Evolutionary conservation across 2,329 filamentous ascomycete species (phyloP), one percentile per base, ranked within the genome.

Genomic region (Lecanicillium sp.): DNA sequence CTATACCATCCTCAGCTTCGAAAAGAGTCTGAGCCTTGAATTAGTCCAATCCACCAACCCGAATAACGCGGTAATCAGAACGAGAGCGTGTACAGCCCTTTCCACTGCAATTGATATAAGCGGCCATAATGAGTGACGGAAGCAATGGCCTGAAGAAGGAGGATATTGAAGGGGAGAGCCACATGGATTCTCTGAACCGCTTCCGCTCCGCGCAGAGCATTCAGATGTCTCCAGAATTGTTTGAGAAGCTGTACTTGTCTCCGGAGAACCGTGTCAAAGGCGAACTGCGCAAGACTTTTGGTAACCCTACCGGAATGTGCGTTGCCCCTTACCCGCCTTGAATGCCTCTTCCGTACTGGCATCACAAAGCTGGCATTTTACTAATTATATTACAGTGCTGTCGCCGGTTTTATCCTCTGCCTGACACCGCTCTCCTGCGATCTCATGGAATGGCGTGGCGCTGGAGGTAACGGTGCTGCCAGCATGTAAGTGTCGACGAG

Each of bases 201-300:
- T 48, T 60, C 35, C 50, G 57, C 29, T 55, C 57, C 4, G 57
- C 57, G 1, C 45, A 45, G 20, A 59, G 68, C 64, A 50, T 45
- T 57, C 64, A 44, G 27, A 77, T 81, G 49, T 71, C 72, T 3
- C 69, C 74, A 1, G 77, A 79, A 53, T 56, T 77, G 1, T 81
- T 81, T 39, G 77, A 81, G 60, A 81, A 80, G 61, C 61, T 81
- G 10, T 80, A 79, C 52, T 62, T 81, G 8, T 69, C 66, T 3
- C 75, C 74, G 3, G 66, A 70, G 47, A 72, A 66, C 43, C 50
- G 56, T 0, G 69, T 74, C 31, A 69, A 70, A 42, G 73, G 72
- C 8, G 65, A 77, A 3, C 50, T 79, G 35, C 61, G 73, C 37
- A 70, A 66, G 53, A 77, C 69, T 0, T 74, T 80, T 52, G 77